Base-by-base conservation (phyloP, 768 basidiomycete species). In the Phaeolepiota aurea region DNA sequence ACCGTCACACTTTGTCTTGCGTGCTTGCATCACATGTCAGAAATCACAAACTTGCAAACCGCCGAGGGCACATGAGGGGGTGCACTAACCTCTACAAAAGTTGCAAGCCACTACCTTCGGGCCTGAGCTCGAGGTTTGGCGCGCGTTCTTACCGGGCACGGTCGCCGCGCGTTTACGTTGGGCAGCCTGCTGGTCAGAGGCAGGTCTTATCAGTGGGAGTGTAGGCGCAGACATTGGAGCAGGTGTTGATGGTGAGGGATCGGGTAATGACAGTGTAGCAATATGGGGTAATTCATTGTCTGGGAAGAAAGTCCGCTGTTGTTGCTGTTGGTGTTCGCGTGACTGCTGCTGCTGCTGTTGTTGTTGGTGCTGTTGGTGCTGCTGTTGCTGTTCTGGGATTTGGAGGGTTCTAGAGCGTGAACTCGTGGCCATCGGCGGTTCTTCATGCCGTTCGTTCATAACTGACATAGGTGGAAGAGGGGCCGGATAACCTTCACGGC, bases 21-120 rank as follows among this genome's bases (percentile, higher is more conserved):
- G 87, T 23, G 87, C 87, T 88, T n/a, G n/a, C n/a, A n/a, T n/a
- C n/a, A n/a, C n/a, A n/a, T n/a, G n/a, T 46, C 12, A 49, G 20
- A 44, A 38, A 44, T 15, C 32, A 20, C 32, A 34, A 37, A 36
- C 20, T 32, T n/a, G 16, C 11, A 10, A 36, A 11, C 16, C n/a
- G n/a, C n/a, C n/a, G n/a, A n/a, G n/a, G n/a, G n/a, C n/a, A n/a
- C n/a, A n/a, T n/a, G n/a, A n/a, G n/a, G n/a, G n/a, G n/a, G n/a
- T n/a, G n/a, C 22, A 65, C 77, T 42, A 53, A 88, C 87, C 85
- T 68, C 87, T 75, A 61, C 87, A 90, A 56, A 87, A 87, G 60
- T 89, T 87, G 62, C 87, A 90, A 12, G 87, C 87, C 16, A 90
- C 86, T 10, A 88, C 82, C 54, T 89, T 89, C 34, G 86, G 84